These are phyloP conservation scores for Pichia phayaonensis DNA, from an alignment of 805 yeast genomes.

Conservation along the genomic window DNA sequence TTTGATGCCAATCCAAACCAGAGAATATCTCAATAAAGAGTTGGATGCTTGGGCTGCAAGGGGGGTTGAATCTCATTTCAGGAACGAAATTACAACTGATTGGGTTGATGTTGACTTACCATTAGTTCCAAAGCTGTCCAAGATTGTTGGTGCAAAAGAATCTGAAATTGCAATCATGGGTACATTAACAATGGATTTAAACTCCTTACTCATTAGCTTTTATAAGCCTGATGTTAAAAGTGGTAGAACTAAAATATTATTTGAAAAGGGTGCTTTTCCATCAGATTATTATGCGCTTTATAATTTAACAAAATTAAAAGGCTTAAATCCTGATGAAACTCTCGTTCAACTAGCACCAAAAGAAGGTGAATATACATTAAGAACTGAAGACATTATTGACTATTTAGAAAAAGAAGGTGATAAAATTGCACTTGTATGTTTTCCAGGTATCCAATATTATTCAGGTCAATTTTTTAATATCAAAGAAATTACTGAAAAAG, in stretches of 20 bases:
- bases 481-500: slow-evolving; percentile 54
- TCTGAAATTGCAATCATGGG: slow-evolving; percentile 88
- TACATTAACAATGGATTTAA: slow-evolving; percentile 74
- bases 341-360: slow-evolving; percentile 60
- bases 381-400: slow-evolving; percentile 55
- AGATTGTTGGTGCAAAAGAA: slow-evolving; percentile 65
- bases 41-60: slow-evolving; percentile 73
- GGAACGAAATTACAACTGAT: slow-evolving; percentile 41
- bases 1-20: slow-evolving; percentile 66
- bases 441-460: slow-evolving; percentile 88
- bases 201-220: slow-evolving; percentile 64
- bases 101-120: slow-evolving; percentile 89
- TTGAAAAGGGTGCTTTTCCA: slow-evolving; percentile 86
- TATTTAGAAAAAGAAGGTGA: slow-evolving; percentile 50
- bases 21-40: slow-evolving; percentile 52
- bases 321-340: slow-evolving; percentile 41
- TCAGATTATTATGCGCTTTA: slow-evolving; percentile 83
- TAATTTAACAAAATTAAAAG: slow-evolving; percentile 61
- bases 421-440: slow-evolving; percentile 62
- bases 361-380: slow-evolving; percentile 46
- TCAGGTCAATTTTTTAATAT: slow-evolving; percentile 86
- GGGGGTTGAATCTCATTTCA: slow-evolving; percentile 81
- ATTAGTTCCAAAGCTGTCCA: slow-evolving; percentile 57
- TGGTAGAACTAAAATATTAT: slow-evolving; percentile 57
- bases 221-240: slow-evolving; percentile 50